Evolutionary conservation across 2,329 filamentous ascomycete species (phyloP).

Genomic region (Metarhizium robertsii): DNA sequence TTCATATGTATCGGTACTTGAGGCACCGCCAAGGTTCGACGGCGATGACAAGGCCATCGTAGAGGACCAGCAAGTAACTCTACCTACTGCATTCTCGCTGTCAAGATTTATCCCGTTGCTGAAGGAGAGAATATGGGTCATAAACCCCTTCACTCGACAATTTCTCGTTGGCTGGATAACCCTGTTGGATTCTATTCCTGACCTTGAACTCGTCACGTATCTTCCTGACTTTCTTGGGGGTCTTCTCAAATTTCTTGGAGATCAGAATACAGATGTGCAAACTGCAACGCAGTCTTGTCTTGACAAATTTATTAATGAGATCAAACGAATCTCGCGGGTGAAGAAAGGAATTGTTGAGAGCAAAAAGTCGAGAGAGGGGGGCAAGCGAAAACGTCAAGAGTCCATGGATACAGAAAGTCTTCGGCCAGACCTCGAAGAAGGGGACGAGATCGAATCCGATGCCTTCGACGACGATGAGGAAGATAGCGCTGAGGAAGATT

Average conservation of each 20-base stretch:
- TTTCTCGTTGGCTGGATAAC: conserved; percentile 97
- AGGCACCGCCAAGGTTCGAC: conserved; percentile 39
- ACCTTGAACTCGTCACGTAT: conserved; percentile 87
- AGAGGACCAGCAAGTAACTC: conserved; percentile 34
- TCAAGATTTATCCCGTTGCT: conserved; percentile 85
- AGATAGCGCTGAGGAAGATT: conserved; percentile 72
- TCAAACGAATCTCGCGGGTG: conserved; percentile 85
- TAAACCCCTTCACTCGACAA: conserved; percentile 89
- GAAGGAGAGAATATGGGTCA: conserved; percentile 86
- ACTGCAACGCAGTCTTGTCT: conserved; percentile 82
- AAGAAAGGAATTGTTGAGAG: conserved; percentile 90
- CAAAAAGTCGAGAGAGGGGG: conserved; percentile 58
- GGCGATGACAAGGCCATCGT: conserved; percentile 37
- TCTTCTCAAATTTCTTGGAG: conserved; percentile 83
- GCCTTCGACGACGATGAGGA: conserved; percentile 48
- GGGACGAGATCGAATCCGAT: conserved; percentile 50
- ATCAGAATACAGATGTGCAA: conserved; percentile 88
- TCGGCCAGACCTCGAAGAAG: conserved; percentile 48
- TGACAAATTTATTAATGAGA: conserved; percentile 85
- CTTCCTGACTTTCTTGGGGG: conserved; percentile 86
- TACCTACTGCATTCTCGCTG: conserved; percentile 86
- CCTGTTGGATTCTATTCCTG: conserved; percentile 88
- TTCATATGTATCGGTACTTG: conserved; percentile 85
- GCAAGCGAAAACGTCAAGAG: conserved; percentile 59
- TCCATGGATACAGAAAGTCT: conserved; percentile 59